Base-by-base conservation (phyloP, 2,329 filamentous ascomycete genomes). In the Monosporascus sp. region DNA sequence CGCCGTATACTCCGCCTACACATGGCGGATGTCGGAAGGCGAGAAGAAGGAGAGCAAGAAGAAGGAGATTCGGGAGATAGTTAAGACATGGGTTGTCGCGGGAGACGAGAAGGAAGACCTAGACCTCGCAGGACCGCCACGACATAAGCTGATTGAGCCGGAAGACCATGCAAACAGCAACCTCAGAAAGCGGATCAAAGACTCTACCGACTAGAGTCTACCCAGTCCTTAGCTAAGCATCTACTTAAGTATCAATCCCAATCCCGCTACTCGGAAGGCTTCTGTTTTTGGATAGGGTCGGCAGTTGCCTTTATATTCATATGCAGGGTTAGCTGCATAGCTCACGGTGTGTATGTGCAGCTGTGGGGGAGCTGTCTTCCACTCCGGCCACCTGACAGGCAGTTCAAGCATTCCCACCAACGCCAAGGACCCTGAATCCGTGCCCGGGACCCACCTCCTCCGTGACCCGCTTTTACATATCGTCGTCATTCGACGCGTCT, bases 1-100 rank as follows among this genome's bases (percentile, higher is more conserved):
- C 1, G 85, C 81, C 1, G 85, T 94, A 6, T 93, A 93, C 65
- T 80, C 80, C 7, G 87, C 85, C 5, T 94, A 91, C 65, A 77
- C 90, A 45, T 83, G 87, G 75, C 82, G 87, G 56, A 77, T 92
- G 62, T 77, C 79, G 1, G 80, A 90, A 60, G 86, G 86, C 1
- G 89, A 86, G 66, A 75, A 76, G 57, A 81, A 78, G 58, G 84
- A 88, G 57, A 77, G 75, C 53, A 78, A 75, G 53, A 73, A 78
- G 43, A 79, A 78, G 38, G 89, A 91, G 70, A 77, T 81, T 18
- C 89, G 84, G 69, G 75, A 89, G 64, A 79, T 93, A 27, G 72
- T 89, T 18, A 78, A 87, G 57, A 90, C 84, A 2, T 92, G 89
- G 89, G 79, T 88, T 1, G 71, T 87, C 45, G 78, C 76, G 3